phyloP scores from a whole-genome alignment of 495 filamentous ascomycete species.

The Tetracladium setigerum region DNA sequence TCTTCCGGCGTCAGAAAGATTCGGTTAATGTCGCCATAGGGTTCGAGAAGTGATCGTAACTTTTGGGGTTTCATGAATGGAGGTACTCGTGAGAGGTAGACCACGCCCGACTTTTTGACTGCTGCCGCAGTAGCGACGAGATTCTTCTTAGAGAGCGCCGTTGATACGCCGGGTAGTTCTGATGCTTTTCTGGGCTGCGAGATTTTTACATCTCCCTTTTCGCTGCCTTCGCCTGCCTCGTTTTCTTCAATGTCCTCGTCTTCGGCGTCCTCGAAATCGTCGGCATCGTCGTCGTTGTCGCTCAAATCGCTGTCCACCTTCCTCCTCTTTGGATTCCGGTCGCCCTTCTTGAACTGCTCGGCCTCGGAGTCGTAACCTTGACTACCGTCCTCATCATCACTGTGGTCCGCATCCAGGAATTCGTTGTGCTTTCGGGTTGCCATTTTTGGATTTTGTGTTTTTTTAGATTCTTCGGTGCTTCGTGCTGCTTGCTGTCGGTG shows the following conservation, averaged over 20 bases:
- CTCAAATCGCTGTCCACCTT: constrained; percentile 35
- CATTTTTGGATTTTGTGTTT: constrained; percentile 6
- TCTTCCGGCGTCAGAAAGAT: constrained; percentile 86
- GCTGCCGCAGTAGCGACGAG: constrained; percentile 49
- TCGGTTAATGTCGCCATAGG: constrained; percentile 71
- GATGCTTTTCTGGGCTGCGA: constrained; percentile 9
- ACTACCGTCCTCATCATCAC: constrained; percentile 55
- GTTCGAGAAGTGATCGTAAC: constrained; percentile 66
- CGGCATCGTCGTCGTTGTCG: constrained; percentile 34
- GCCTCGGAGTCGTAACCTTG: constrained; percentile 63
- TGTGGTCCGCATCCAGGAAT: constrained; percentile 61
- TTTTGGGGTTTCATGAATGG: constrained; percentile 91
- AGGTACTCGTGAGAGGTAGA: constrained; percentile 86
- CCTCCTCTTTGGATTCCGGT: constrained; percentile 56
- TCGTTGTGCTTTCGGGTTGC: constrained; percentile 53
- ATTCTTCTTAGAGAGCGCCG: constrained; percentile 50
- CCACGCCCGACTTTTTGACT: constrained; percentile 61
- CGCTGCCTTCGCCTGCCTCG: constrained; percentile 10
- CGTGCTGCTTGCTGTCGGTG: too few relatives aligned
- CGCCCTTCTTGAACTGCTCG: constrained; percentile 57
- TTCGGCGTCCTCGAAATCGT: constrained; percentile 29
- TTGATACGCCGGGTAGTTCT: constrained; percentile 37
- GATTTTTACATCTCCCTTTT: constrained; percentile 15
- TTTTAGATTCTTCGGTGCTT: too few relatives aligned
- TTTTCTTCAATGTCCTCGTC: constrained; percentile 9